phyloP scores from a whole-genome alignment of 2,329 filamentous ascomycete species.

The Catunica adiposa region DNA sequence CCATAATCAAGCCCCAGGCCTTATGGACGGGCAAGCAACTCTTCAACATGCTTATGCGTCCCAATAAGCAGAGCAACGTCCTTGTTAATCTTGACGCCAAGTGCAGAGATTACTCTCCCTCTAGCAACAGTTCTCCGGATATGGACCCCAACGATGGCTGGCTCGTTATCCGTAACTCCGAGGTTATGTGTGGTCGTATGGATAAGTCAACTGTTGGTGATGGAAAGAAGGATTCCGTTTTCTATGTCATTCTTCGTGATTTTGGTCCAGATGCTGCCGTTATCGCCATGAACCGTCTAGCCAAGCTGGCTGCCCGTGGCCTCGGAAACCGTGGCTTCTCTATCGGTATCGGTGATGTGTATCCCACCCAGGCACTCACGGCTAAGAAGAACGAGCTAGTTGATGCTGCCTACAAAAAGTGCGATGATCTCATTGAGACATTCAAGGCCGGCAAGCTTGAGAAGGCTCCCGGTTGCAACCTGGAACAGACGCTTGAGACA shows the following conservation, averaged over 20 bases:
- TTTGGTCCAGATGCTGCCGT: constrained; percentile 82
- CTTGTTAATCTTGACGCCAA: constrained; percentile 86
- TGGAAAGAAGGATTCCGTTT: constrained; percentile 94
- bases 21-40: constrained; percentile 97
- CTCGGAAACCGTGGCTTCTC: constrained; percentile 88
- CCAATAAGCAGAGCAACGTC: constrained; percentile 68
- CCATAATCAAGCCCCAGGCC: constrained; percentile 67
- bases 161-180: constrained; percentile 86
- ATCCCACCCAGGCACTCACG: constrained; percentile 56
- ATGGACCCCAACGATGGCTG: constrained; percentile 80
- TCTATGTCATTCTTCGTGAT: constrained; percentile 91
- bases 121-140: constrained; percentile 40
- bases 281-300: constrained; percentile 81
- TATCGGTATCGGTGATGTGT: constrained; percentile 90
- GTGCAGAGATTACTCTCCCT: constrained; percentile 62
- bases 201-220: constrained; percentile 95
- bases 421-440: constrained; percentile 64
- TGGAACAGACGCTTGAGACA: constrained; percentile 84
- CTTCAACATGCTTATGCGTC: constrained; percentile 80
- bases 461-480: constrained; percentile 75
- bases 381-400: constrained; percentile 62
- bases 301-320: constrained; percentile 76
- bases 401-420: constrained; percentile 59
- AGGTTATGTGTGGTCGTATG: constrained; percentile 95
- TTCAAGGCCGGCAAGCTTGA: constrained; percentile 69